Evolutionary conservation across 371 early-diverging fungal genomes (phyloP).

Genomic region (Haplosporangium sp.): DNA sequence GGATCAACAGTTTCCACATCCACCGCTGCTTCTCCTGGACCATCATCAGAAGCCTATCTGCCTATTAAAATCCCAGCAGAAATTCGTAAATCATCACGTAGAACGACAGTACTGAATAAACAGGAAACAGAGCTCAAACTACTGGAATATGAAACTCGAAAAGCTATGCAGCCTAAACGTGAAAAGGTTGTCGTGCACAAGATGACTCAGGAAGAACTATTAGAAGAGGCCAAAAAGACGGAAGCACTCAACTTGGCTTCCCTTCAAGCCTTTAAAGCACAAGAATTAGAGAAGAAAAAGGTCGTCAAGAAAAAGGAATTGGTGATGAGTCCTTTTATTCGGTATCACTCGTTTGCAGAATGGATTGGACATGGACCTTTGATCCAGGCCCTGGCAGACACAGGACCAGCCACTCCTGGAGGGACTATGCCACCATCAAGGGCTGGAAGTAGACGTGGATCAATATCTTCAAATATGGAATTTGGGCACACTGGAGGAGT

Average conservation of each 20-base stretch:
- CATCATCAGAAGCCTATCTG: conserved; percentile 8
- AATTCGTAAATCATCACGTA: conserved; percentile 68
- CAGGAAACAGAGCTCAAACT: conserved; percentile 66
- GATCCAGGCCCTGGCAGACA: conserved; percentile 45
- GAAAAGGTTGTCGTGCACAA: conserved; percentile 59
- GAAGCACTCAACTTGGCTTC: conserved; percentile 67
- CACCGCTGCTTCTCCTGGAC: conserved; percentile 21
- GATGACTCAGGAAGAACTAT: conserved; percentile 69
- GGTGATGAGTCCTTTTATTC: conserved; percentile 61
- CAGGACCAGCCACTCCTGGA: conserved; percentile 37
- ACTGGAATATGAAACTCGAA: conserved; percentile 61
- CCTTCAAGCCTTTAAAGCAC: conserved; percentile 67
- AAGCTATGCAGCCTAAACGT: conserved; percentile 63
- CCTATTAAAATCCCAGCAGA: conserved; percentile 43
- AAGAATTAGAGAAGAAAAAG: conserved; percentile 66
- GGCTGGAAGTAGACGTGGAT: conserved; percentile 20
- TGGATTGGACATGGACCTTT: conserved; percentile 60
- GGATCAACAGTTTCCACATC: conserved; percentile 20
- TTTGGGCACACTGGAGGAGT: conserved; percentile 27
- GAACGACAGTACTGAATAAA: conserved; percentile 66
- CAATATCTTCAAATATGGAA: conserved; percentile 37
- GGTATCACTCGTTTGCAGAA: conserved; percentile 67
- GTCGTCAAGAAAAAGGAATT: conserved; percentile 63
- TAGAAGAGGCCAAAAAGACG: conserved; percentile 70
- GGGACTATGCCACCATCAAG: conserved; percentile 39